Conservation (phyloP, 2,329 filamentous ascomycete genomes). For the Fusarium gaditjirri region DNA sequence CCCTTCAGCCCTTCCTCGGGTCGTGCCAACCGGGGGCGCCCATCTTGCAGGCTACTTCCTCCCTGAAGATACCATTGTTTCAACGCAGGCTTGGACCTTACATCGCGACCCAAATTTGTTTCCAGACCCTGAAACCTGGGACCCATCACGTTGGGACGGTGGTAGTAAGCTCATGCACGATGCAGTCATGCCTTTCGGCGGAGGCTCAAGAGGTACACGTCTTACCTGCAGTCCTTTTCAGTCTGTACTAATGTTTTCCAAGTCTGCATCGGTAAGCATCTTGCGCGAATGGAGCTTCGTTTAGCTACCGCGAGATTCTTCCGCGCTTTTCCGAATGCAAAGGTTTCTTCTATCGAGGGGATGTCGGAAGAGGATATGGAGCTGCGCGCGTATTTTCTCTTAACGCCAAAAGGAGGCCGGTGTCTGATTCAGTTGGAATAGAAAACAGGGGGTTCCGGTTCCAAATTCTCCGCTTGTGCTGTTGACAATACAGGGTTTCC, state of each 20-base stretch:
- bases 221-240: fast-evolving
- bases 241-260: fast-evolving
- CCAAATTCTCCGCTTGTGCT: fast-evolving
- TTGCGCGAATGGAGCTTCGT: neutral
- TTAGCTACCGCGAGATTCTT: neutral
- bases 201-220: neutral
- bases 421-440: neutral
- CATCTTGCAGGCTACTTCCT: neutral
- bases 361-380: neutral
- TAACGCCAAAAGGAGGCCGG: neutral
- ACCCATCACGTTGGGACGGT: neutral
- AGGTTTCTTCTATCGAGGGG: neutral
- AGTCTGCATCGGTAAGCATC: neutral
- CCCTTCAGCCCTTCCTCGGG: neutral
- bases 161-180: neutral
- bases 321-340: neutral
- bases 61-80: fast-evolving
- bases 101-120: neutral
- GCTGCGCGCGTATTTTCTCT: neutral
- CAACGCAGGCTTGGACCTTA: neutral
- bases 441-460: fast-evolving
- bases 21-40: neutral
- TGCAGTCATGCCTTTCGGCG: neutral
- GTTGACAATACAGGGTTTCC: too few species aligned
- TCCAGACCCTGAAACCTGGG: neutral